phyloP scores from a whole-genome alignment of 306 rosid species.

The Lablab purpureus region DNA sequence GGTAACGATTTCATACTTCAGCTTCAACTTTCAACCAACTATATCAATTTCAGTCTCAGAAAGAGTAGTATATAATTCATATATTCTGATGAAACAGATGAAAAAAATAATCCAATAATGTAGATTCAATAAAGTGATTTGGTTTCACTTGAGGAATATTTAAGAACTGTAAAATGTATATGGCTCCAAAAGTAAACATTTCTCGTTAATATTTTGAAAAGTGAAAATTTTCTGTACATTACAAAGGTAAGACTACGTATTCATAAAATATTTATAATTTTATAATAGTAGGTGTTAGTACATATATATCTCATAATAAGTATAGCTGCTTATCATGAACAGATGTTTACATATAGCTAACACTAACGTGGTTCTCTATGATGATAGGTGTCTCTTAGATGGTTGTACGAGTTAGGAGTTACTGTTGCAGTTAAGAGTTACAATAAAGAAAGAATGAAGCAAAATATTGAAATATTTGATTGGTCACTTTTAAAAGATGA shows the following conservation, averaged over 20 bases:
- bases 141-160: not conserved
- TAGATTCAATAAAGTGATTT: not conserved
- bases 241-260: too few species aligned
- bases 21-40: not conserved
- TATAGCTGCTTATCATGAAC: not conserved
- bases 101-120: not conserved
- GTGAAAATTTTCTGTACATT: not conserved
- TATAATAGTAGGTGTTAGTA: not conserved
- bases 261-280: not conserved
- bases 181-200: not conserved
- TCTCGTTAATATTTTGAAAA: not conserved
- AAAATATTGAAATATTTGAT: slow-evolving; percentile 61
- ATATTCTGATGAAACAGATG: not conserved
- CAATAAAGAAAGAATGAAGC: slow-evolving; percentile 59
- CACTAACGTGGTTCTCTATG: not conserved
- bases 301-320: not conserved
- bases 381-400: slow-evolving; percentile 56
- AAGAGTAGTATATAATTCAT: not conserved
- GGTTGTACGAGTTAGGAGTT: slow-evolving; percentile 58
- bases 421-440: slow-evolving; percentile 59
- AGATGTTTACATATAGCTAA: not conserved
- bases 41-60: not conserved
- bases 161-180: not conserved
- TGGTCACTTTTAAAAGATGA: slow-evolving; percentile 57
- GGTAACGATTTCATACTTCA: slow-evolving; percentile 36